Evolutionary conservation across 805 yeast species (phyloP).

Genomic region (Ogataea trehalophila): DNA sequence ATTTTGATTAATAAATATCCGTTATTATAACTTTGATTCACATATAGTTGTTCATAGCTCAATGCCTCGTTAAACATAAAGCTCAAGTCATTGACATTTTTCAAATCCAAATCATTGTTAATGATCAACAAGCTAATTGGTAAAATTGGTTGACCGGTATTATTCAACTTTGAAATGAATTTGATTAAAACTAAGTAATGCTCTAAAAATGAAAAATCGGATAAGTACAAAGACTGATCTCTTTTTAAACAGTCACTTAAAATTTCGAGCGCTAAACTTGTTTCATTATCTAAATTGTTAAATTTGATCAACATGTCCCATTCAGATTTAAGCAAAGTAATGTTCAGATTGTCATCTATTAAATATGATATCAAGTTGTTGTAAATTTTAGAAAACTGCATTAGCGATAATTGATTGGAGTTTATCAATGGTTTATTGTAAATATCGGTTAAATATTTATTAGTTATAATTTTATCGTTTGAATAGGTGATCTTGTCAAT

Average conservation of each 20-base stretch:
- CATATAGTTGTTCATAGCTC: conserved; percentile 9
- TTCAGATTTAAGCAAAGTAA: conserved; percentile 17
- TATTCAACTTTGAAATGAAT: conserved; percentile 25
- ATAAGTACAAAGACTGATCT: conserved; percentile 45
- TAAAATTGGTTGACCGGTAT: conserved; percentile 25
- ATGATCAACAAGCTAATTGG: conserved; percentile 18
- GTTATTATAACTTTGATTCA: conserved; percentile 22
- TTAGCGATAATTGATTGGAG: conserved; percentile 21
- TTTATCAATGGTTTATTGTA: conserved; percentile 29
- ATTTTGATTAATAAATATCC: conserved; percentile 39
- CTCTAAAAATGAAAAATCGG: conserved; percentile 48
- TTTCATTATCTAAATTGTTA: conserved; percentile 21
- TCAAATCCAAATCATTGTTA: conserved; percentile 8
- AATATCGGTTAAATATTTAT: conserved; percentile 33
- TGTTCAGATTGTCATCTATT: conserved; percentile 22
- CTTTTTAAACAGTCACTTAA: conserved; percentile 41
- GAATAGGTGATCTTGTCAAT: conserved; percentile 49
- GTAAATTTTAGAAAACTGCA: conserved; percentile 28
- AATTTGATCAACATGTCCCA: conserved; percentile 28
- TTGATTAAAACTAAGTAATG: conserved; percentile 28
- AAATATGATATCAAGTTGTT: conserved; percentile 31
- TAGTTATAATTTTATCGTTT: conserved; percentile 47
- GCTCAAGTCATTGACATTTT: conserved; percentile 12
- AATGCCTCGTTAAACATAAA: conserved; percentile 15
- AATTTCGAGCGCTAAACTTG: conserved; percentile 36